Conservation (phyloP, 2,329 filamentous ascomycete species). For the Epichloe gansuensis region DNA sequence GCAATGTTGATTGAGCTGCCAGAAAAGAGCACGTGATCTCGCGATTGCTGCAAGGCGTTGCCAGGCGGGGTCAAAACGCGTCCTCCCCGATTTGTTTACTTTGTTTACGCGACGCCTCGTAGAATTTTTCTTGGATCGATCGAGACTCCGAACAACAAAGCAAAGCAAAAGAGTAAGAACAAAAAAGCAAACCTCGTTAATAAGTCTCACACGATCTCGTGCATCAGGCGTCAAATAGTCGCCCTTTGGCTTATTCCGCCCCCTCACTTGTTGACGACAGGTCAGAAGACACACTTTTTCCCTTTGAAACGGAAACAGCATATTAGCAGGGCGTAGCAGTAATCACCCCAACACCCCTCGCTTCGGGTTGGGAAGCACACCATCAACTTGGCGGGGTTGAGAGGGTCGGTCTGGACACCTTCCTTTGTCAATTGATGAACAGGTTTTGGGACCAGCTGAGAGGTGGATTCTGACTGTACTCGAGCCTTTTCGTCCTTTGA, state of each 20-base stretch:
- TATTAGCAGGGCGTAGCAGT: not conserved
- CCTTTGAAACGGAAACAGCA: not conserved
- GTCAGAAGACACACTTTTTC: conserved; percentile 11
- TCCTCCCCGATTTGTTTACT: conserved; percentile 13
- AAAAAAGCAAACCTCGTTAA: conserved; percentile 5
- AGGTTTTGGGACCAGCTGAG: conserved; percentile 1
- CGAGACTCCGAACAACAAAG: not conserved
- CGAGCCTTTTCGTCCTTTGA: not conserved
- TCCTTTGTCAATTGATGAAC: not conserved
- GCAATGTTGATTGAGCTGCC: not conserved
- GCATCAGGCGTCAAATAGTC: conserved; percentile 12
- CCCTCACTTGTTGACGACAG: conserved; percentile 12
- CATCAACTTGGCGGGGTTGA: not conserved
- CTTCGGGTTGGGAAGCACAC: not conserved
- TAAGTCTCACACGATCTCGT: conserved; percentile 16
- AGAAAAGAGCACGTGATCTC: conserved; percentile 9
- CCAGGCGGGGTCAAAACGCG: conserved; percentile 11
- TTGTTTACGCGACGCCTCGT: conserved; percentile 1
- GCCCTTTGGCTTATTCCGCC: conserved; percentile 12
- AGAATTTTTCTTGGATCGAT: not conserved
- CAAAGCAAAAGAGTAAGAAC: not conserved
- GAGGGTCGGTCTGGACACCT: not conserved
- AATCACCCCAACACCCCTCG: not conserved
- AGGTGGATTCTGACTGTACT: not conserved
- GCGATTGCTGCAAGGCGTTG: conserved; percentile 8